Evolutionary conservation across 2,329 filamentous ascomycete species (phyloP), one percentile per base, ranked within the genome.

Genomic region (Claviceps pazoutovae): DNA sequence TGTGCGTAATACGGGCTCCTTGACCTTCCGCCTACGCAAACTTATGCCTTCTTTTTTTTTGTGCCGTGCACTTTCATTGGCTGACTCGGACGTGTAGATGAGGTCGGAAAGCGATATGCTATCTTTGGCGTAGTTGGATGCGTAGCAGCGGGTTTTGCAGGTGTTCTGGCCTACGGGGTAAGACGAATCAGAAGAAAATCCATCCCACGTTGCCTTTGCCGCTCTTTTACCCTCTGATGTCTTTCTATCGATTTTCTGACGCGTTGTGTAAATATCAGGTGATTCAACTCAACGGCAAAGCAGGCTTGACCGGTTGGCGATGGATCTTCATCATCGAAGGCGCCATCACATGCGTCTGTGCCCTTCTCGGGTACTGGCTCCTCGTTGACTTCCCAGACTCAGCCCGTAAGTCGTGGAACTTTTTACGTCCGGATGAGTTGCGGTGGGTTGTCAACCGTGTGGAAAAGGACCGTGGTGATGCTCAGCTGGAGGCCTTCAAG

Each of bases 91-190:
- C 8, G 2, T 14, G 4, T 37, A 72, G 83, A 79, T 58, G 83
- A 88, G 64, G 73, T 87, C 17, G 82, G 83, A 48, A 83, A 83
- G 63, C 73, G 84, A 48, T 86, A 84, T 60, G 80, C 81, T 0
- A 63, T 76, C 23, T 88, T 88, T 60, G 87, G 85, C 62, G 72
- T 87, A 14, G 71, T 86, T 5, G 83, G 83, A 39, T 82, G 76
- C 55, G 71, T 84, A 5, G 80, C 83, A 1, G 75, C 79, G 0
- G 84, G 79, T 1, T 83, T 83, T 57, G 72, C 80, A 0, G 82
- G 84, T 52, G 81, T 88, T 47, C 71, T 88, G 1, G 82, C 84
- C 13, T 88, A 80, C 51, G 84, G 84, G 5, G 70, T 83, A 58
- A 37, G 49, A 49, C 30, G 30, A 30, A 30, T 4, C 8, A 30